Base-by-base conservation (phyloP, 2,329 filamentous ascomycete species). In the Paracorniculantispora psalliotae region DNA sequence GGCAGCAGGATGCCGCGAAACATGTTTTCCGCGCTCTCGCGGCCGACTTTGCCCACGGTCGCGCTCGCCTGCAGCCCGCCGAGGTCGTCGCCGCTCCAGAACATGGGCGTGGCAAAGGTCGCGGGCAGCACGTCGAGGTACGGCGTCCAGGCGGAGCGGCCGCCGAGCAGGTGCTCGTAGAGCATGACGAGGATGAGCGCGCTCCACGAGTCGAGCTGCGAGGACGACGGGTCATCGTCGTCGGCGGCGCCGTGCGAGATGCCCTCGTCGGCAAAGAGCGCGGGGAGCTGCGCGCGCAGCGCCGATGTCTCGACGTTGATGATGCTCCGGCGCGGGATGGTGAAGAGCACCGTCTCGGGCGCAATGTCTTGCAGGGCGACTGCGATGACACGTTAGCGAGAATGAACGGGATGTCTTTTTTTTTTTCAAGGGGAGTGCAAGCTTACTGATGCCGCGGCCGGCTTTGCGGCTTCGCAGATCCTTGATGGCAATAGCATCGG, bases 21-120 rank as follows among this genome's bases (percentile, higher is more conserved):
- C 71, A 85, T 85, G 44, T 81, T 74, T 61, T 96, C 87, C 2
- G 91, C 91, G 57, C 83, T 79, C 4, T 82, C 77, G 64, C 85
- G 90, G 50, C 91, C 92, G 63, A 96, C 88, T 70, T 92, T 93
- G 62, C 81, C 74, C 3, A 86, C 71, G n/a, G 94, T 83, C 1
- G 90, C 83, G 68, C 90, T 92, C 19, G 87, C 89, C 73, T 93
- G 87, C 9, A 96, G 81, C 66, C 88, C 80, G 0, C 77, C 74
- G 2, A 96, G 78, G 70, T 96, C 91, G 1, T 77, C 74, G 0
- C 81, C 76, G 2, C 82, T 77, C 92, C 92, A 97, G 75, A 92
- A 96, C 89, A 97, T 96, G 63, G 93, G 81, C 2, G 91, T 96
- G 70, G 94, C 84, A 68, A 96, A 96, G 1, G 75, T 67, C 5